phyloP scores from a whole-genome alignment of 2,329 filamentous ascomycete species.

The Aspergillus vadensis region DNA sequence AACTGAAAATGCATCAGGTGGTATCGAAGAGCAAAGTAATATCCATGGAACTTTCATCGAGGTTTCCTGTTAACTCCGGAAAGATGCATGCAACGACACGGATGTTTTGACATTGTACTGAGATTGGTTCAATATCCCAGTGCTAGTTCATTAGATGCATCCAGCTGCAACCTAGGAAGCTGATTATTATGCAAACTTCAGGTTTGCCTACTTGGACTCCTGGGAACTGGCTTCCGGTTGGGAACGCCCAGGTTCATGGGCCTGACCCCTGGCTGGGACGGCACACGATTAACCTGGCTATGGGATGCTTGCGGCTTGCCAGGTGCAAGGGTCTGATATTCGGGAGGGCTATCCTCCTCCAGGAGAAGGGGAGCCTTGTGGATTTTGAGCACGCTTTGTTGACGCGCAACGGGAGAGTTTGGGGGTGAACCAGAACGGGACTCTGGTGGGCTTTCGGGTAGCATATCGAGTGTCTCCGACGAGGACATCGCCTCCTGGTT shows the following conservation, averaged over 20 bases:
- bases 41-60: not conserved
- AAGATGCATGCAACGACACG: not conserved
- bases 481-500: slow-evolving; percentile 31
- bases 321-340: slow-evolving; percentile 33
- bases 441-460: slow-evolving; percentile 40
- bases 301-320: slow-evolving; percentile 15
- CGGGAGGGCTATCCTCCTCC: slow-evolving; percentile 33
- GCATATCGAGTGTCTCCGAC: slow-evolving; percentile 44
- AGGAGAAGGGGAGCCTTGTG: slow-evolving; percentile 23
- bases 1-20: not conserved
- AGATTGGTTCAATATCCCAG: not conserved
- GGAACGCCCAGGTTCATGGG: slow-evolving; percentile 42
- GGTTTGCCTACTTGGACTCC: slow-evolving; percentile 23
- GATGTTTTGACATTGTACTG: not conserved
- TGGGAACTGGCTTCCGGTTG: slow-evolving; percentile 41
- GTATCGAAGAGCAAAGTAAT: not conserved
- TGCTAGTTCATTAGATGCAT: not conserved
- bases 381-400: slow-evolving; percentile 37
- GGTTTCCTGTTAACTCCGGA: not conserved
- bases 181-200: not conserved
- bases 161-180: not conserved
- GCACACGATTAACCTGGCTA: slow-evolving; percentile 20
- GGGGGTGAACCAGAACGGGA: slow-evolving; percentile 38
- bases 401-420: slow-evolving; percentile 32
- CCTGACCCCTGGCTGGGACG: slow-evolving; percentile 28